phyloP scores from a whole-genome alignment of 2,329 filamentous ascomycete species.

The Lasiodiplodia sp. region DNA sequence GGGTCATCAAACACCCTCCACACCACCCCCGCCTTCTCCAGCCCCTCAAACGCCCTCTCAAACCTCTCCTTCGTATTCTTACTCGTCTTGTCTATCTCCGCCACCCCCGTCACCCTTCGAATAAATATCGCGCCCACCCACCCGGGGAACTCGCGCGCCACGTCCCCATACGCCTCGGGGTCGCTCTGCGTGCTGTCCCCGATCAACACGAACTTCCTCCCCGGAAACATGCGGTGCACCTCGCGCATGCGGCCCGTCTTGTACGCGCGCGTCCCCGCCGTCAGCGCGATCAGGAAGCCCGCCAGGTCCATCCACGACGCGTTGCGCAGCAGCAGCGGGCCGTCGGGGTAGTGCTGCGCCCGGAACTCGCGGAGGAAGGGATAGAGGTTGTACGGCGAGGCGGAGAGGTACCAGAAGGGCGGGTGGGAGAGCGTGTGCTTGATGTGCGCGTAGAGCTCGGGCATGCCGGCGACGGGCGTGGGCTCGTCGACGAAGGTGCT shows the following conservation, averaged over 20 bases:
- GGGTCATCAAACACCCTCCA: slow-evolving; percentile 89
- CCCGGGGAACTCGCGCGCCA: slow-evolving; percentile 70
- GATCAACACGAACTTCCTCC: slow-evolving; percentile 79
- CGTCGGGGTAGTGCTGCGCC: slow-evolving; percentile 72
- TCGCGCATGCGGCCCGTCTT: slow-evolving; percentile 82
- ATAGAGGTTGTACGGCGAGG: slow-evolving; percentile 94
- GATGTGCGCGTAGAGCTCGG: slow-evolving; percentile 77
- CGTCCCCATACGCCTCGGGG: slow-evolving; percentile 86
- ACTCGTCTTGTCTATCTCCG: slow-evolving; percentile 77
- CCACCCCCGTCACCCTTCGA: slow-evolving; percentile 79
- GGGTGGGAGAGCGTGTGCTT: slow-evolving; percentile 64
- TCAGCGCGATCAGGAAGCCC: slow-evolving; percentile 80
- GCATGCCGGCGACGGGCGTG: slow-evolving; percentile 78
- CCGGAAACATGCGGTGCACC: slow-evolving; percentile 80
- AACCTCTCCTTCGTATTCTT: slow-evolving; percentile 74
- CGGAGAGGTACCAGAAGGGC: slow-evolving; percentile 91
- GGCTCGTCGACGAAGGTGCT: slow-evolving; percentile 84
- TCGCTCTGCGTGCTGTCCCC: slow-evolving; percentile 93
- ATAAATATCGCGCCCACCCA: slow-evolving; percentile 90
- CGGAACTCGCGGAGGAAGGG: slow-evolving; percentile 83
- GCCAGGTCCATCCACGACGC: slow-evolving; percentile 84
- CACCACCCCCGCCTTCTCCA: slow-evolving; percentile 64
- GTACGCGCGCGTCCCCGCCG: slow-evolving; percentile 82
- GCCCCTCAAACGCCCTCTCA: slow-evolving; percentile 78
- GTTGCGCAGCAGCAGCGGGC: slow-evolving; percentile 84